Evolutionary conservation across 768 basidiomycete genomes (phyloP).

Genomic region (Suillus plorans): DNA sequence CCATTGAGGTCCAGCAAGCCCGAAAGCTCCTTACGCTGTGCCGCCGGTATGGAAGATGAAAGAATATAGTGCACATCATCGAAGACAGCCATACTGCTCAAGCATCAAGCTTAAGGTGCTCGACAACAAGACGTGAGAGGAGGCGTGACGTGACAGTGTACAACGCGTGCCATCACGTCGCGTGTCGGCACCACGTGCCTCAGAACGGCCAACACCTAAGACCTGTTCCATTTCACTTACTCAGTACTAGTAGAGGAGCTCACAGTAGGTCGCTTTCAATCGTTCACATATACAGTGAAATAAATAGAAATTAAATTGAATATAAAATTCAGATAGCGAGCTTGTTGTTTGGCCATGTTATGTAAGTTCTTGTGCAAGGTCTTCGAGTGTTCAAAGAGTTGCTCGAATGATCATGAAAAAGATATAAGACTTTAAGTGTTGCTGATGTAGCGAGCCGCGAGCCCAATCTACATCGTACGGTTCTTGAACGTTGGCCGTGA

Average conservation of each 20-base stretch:
- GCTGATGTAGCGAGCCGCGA: too few species aligned
- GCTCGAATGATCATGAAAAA: too few species aligned
- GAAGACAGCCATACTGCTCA: slow-evolving; percentile 35
- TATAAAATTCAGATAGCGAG: not conserved
- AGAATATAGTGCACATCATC: slow-evolving; percentile 46
- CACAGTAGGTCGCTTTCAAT: not conserved
- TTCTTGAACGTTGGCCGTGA: too few species aligned
- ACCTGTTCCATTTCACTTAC: too few species aligned
- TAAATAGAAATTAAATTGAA: not conserved
- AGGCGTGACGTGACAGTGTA: slow-evolving; percentile 5
- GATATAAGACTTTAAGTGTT: too few species aligned
- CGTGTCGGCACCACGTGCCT: not conserved
- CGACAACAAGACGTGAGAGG: not conserved
- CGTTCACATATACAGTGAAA: not conserved
- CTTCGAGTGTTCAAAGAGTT: too few species aligned
- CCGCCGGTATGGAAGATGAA: slow-evolving; percentile 45
- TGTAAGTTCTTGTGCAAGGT: too few species aligned
- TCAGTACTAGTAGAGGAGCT: too few species aligned
- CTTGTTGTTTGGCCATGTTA: too few species aligned
- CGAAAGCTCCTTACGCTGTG: slow-evolving; percentile 43
- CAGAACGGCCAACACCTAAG: not conserved
- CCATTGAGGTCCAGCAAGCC: slow-evolving; percentile 54
- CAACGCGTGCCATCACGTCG: slow-evolving; percentile 6
- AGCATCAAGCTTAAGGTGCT: not conserved
- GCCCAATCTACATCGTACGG: too few species aligned